These are phyloP conservation scores for Colletotrichum limetticola DNA, from an alignment of 2,329 filamentous ascomycete species.

Conservation along the genomic window DNA sequence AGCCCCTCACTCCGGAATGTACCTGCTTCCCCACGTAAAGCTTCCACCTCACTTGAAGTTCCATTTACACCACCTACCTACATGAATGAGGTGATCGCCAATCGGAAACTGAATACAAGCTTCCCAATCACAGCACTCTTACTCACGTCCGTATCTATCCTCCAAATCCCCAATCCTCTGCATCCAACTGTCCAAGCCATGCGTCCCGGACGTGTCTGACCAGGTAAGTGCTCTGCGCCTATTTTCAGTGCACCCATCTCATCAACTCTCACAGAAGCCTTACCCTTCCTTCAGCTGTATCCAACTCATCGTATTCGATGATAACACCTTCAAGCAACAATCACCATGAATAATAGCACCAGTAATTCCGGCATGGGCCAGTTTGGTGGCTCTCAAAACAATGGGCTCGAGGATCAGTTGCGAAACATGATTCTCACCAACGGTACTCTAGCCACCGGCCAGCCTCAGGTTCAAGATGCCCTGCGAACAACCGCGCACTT, in stretches of 20 bases:
- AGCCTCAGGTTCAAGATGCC: conserved; percentile 36
- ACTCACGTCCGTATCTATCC: neutral
- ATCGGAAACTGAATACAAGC: neutral
- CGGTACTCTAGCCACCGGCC: conserved; percentile 42
- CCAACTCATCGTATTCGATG: conserved; percentile 9
- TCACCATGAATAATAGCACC: conserved; percentile 23
- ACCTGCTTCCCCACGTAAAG: conserved; percentile 17
- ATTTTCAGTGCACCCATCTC: conserved; percentile 13
- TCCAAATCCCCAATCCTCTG: neutral
- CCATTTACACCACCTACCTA: conserved; percentile 9
- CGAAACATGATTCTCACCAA: conserved; percentile 70
- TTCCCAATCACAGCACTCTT: neutral
- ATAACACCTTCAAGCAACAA: neutral
- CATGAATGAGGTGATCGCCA: conserved; percentile 11
- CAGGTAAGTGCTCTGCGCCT: conserved; percentile 8
- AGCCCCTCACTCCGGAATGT: conserved; percentile 26
- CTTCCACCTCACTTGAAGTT: conserved; percentile 26
- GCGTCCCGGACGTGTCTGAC: conserved; percentile 5
- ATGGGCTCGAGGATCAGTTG: conserved; percentile 65
- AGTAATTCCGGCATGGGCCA: neutral
- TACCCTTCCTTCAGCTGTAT: conserved; percentile 14
- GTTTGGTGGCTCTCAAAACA: conserved; percentile 50
- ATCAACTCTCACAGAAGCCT: conserved; percentile 17
- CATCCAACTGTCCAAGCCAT: neutral
- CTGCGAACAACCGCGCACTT: conserved; percentile 25